Percentiles rank a stretch among this genome's conserved stretches.
These are phyloP conservation scores for Clathrus columnatus DNA, from an alignment of 768 basidiomycete genomes.

Conservation along the genomic window DNA sequence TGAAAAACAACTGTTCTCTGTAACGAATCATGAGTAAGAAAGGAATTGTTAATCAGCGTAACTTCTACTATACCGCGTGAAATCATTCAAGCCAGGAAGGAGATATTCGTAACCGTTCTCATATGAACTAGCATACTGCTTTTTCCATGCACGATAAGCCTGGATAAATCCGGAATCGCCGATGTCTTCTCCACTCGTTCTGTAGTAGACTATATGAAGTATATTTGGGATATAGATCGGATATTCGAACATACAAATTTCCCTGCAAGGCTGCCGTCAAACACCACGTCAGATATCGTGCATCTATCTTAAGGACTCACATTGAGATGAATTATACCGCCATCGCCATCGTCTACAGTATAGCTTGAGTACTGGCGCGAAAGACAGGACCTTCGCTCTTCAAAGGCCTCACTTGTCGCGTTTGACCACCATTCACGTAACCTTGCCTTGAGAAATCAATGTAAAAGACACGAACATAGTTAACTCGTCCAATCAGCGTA, in stretches of 20 bases:
- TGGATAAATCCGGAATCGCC: slow-evolving; percentile 81
- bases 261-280: no score
- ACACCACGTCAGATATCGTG: no score
- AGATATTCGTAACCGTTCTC: slow-evolving; percentile 56
- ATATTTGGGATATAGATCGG: slow-evolving; percentile 9
- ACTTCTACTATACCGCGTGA: slow-evolving; percentile 44
- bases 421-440: slow-evolving; percentile 93
- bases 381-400: slow-evolving; percentile 77
- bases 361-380: slow-evolving; percentile 91
- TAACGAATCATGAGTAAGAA: background rate
- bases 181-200: slow-evolving; percentile 88
- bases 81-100: slow-evolving; percentile 69
- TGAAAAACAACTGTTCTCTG: slow-evolving; percentile 92
- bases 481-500: background rate
- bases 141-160: slow-evolving; percentile 87
- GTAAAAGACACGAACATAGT: background rate
- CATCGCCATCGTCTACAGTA: slow-evolving; percentile 77
- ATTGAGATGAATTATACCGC: slow-evolving; percentile 77
- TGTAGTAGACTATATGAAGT: slow-evolving; percentile 20
- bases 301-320: slow-evolving; percentile 29
- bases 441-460: slow-evolving; percentile 40
- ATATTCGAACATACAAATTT: slow-evolving; percentile 48
- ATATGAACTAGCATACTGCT: slow-evolving; percentile 53
- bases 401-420: slow-evolving; percentile 73
- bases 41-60: background rate